Conservation (phyloP, 2,329 filamentous ascomycete species). For the Aspergillus sp. region DNA sequence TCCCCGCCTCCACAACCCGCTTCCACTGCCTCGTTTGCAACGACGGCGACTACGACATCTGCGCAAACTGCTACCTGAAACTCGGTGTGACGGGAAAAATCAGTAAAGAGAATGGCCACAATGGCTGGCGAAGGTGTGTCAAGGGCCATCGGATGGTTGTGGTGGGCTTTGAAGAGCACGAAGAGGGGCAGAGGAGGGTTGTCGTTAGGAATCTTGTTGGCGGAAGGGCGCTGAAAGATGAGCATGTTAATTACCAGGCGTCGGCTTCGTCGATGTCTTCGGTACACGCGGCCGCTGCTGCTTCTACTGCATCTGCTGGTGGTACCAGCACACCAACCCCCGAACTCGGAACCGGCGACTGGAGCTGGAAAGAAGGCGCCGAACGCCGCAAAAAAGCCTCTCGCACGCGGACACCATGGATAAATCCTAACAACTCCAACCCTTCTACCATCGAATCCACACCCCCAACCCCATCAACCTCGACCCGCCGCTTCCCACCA, state of each 20-base stretch:
- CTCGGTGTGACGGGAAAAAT: constrained; percentile 60
- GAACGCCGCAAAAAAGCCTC: constrained; percentile 34
- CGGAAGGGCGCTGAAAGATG: constrained; percentile 61
- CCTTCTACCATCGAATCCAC: constrained; percentile 6
- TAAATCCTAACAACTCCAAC: not conserved
- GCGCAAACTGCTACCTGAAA: constrained; percentile 66
- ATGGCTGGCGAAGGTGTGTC: constrained; percentile 77
- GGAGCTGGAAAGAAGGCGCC: constrained; percentile 38
- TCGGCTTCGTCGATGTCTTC: constrained; percentile 11
- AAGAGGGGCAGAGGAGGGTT: constrained; percentile 60
- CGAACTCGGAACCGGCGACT: constrained; percentile 27
- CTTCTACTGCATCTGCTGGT: not conserved
- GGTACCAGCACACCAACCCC: constrained; percentile 11
- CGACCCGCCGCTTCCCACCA: constrained; percentile 54
- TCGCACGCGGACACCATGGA: constrained; percentile 18
- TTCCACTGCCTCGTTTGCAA: constrained; percentile 77
- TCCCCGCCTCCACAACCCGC: constrained; percentile 61
- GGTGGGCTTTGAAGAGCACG: constrained; percentile 64
- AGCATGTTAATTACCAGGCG: constrained; percentile 34
- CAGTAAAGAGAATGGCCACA: constrained; percentile 65
- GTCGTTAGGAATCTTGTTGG: constrained; percentile 70
- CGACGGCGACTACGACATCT: constrained; percentile 82
- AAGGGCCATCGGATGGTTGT: constrained; percentile 78
- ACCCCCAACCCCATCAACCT: constrained; percentile 51
- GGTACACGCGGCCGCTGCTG: constrained; percentile 5